Evolutionary conservation across 202 grass and related monocot genomes (phyloP).

Genomic region (Bolboschoenoplectus hybrid): DNA sequence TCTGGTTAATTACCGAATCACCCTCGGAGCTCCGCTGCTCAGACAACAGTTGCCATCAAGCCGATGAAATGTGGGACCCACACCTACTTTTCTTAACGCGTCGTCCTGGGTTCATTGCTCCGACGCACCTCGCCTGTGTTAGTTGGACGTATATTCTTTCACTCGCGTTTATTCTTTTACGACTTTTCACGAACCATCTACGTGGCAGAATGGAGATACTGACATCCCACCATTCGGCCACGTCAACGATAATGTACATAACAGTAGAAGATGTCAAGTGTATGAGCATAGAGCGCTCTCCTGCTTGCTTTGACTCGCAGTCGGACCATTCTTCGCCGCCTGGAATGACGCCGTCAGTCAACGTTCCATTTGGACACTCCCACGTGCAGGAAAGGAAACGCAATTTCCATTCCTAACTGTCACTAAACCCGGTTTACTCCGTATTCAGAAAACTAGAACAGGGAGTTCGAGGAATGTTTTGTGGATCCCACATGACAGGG

Average conservation of each 20-base stretch:
- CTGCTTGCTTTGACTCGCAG: conserved; percentile 33
- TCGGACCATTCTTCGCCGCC: conserved; percentile 25
- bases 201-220: not conserved
- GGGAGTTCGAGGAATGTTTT: not conserved
- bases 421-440: not conserved
- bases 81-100: conserved; percentile 17
- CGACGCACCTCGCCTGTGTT: not conserved
- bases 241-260: not conserved
- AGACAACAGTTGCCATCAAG: not conserved
- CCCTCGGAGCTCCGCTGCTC: not conserved
- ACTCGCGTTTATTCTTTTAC: not conserved
- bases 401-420: not conserved
- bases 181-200: not conserved
- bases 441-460: not conserved
- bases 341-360: conserved; percentile 43
- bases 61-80: not conserved
- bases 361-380: not conserved
- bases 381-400: conserved; percentile 6
- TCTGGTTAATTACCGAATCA: not conserved
- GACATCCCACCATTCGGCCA: no score
- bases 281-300: not conserved
- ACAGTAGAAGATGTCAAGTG: not conserved
- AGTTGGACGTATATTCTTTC: not conserved
- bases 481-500: not conserved
- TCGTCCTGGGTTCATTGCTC: not conserved